Conservation (phyloP, 345 rosid genomes). For the Pistacia vera region DNA sequence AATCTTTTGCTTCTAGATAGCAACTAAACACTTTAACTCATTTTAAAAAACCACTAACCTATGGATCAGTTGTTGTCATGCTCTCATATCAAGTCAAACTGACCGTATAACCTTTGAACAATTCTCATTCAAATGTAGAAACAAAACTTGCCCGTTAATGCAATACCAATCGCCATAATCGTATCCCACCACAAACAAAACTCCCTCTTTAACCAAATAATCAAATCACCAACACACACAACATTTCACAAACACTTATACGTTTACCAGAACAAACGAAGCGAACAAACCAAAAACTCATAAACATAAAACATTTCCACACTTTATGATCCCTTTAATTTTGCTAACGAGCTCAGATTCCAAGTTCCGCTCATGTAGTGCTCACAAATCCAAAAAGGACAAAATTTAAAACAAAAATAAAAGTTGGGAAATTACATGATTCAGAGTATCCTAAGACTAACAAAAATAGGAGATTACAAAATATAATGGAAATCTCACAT, state of each 20-base stretch:
- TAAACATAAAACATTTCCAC: slow-evolving; percentile 24
- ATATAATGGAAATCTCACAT: too few relatives aligned
- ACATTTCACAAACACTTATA: slow-evolving; percentile 18
- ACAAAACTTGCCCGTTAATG: not conserved
- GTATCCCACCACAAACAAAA: not conserved
- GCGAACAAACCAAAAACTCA: not conserved
- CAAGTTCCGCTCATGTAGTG: slow-evolving; percentile 57
- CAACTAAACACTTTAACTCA: too few relatives aligned
- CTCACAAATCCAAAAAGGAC: slow-evolving; percentile 24
- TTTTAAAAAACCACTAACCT: too few relatives aligned
- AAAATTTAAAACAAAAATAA: not conserved
- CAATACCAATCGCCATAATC: not conserved
- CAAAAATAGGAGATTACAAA: too few relatives aligned
- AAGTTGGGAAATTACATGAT: too few relatives aligned
- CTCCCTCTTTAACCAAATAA: not conserved
- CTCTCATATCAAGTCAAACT: too few relatives aligned
- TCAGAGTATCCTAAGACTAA: too few relatives aligned
- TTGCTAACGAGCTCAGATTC: slow-evolving; percentile 73
- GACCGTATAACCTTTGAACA: too few relatives aligned
- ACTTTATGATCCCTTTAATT: slow-evolving; percentile 58
- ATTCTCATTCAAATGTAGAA: not conserved
- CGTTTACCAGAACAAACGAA: not conserved
- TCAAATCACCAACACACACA: not conserved
- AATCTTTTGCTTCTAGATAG: too few relatives aligned
- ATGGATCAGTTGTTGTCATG: too few relatives aligned